Base-by-base conservation (phyloP, 257 asterid genomes). In the Thymus mandschuricus region DNA sequence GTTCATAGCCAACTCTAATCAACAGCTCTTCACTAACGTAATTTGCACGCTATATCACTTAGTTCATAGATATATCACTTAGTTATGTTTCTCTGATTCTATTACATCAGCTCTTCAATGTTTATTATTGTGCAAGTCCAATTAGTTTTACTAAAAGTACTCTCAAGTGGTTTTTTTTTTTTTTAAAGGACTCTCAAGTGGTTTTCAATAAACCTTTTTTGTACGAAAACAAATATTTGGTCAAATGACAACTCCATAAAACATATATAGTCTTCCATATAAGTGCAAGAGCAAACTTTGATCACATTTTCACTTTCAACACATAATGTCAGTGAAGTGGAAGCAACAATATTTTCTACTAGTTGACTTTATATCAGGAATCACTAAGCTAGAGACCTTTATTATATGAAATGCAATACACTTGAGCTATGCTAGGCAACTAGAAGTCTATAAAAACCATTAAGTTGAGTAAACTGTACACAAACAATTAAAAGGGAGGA, bases 241-340 rank as follows among this genome's bases (percentile, higher is more conserved):
- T n/a, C 43, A 59, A 46, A 58, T 15, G 29, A 70, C 61, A 6
- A 31, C 29, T n/a, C 8, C 4, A 45, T 1, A 27, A 21, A 21
- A 28, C 38, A 34, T 3, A 61, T 34, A 33, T 50, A 62, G 44
- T 28, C 28, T 33, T 21, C 52, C 75, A 49, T 8, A 61, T 62
- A 35, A 12, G 38, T 28, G 12, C 43, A 71, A 34, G 1, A 50
- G 56, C 56, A 55, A 56, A 30, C 30, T 50, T 50, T 40, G 46
- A 51, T 8, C 63, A 50, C 33, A 28, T 54, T 55, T 33, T 46
- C 28, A 38, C 35, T n/a, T 28, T 34, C 6, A 38, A n/a, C 49
- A 29, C 45, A 12, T 12, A 29, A 48, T 31, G 41, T 38, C 41
- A 68, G 31, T 64, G 15, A 62, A 72, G 59, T 54, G 44, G 43